Evolutionary conservation across 1,284 basidiomycete species (phyloP), one percentile per base, ranked within the genome.

Genomic region (Afroboletus lepidellus): DNA sequence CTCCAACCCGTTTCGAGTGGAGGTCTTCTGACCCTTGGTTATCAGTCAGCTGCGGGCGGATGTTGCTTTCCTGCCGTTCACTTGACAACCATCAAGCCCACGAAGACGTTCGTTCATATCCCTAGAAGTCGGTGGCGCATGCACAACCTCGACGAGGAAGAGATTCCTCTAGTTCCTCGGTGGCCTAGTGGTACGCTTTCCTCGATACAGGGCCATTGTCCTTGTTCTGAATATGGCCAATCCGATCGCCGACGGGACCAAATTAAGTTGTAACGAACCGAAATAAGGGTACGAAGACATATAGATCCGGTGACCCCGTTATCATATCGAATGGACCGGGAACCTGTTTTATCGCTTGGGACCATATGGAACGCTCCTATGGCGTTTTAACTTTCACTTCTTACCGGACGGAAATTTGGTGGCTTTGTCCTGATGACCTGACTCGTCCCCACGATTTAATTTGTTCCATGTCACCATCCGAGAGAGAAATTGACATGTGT

Each of bases 21-120:
- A 30, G 13, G 38, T 42, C 60, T 46, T 42, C 48, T 57, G 46
- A 48, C 49, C 24, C 6, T 27, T 20, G n/a, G 33, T 33, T 18
- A 48, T 44, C 44, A 16, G 39, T 37, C 42, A 43, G 56, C 48
- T 63, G 49, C 21, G 23, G 8, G 36, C 5, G 36, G 25, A 9
- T 25, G 39, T 16, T 27, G 20, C 38, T 24, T 38, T 38, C 37
- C 21, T 38, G 3, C 37, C 13, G 39, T 41, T 11, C 24, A 39
- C 63, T 38, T 62, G 50, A 57, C 63, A 29, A 63, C 61, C 58
- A 63, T 61, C 60, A 58, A 23, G 20, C 33, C 38, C 29, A 16
- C 34, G 34, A 32, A 57, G 45, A 48, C 50, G 45, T 33, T 34
- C 20, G 37, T 51, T 49, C 50, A 52, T 56, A 33, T 47, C 48